Base-by-base conservation (phyloP, 768 basidiomycete genomes). In the Piloderma croceum region DNA sequence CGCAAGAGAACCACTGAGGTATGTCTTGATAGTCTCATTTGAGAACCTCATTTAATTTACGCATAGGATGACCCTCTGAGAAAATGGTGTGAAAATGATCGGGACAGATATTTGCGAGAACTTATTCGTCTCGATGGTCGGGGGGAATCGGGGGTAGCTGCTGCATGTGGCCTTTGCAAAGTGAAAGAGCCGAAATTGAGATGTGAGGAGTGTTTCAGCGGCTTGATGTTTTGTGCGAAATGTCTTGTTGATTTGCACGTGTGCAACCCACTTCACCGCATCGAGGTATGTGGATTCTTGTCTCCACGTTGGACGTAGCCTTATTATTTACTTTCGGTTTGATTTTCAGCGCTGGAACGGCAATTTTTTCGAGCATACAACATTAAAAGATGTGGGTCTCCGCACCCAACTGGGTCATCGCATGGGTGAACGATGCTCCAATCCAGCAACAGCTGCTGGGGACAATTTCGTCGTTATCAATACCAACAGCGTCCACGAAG, bases 401-500 rank as follows among this genome's bases (percentile, higher is more conserved):
- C 44, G 52, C 12, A 46, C 56, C 13, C 55, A 54, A 34, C 45
- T 59, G 2, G 47, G 53, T 19, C 53, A 57, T 21, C 24, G 31
- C 6, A 37, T 39, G 1, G 43, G 46, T 1, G 35, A 44, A 10
- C 1, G 6, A 2, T 67, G 61, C 35, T 18, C 31, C 10, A 34
- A 41, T 39, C 49, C 46, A 31, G 10, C 20, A 4, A n/a, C 19
- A 2, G 48, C 47, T 1, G 18, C 23, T 12, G 33, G 41, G 24
- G 45, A 59, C 27, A 45, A 55, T 12, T 62, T 65, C 32, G 40
- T 53, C 2, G 37, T 66, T 4, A 47, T 63, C 18, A 42, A 56
- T 31, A 12, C 24, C 12, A 38, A 56, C 25, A 44, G 51, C 2
- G 42, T 64, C 15, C 61, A 64, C 24, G 38, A 41, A 2, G 53